Conservation (phyloP, 768 basidiomycete genomes). For the Mycena haematopus region DNA sequence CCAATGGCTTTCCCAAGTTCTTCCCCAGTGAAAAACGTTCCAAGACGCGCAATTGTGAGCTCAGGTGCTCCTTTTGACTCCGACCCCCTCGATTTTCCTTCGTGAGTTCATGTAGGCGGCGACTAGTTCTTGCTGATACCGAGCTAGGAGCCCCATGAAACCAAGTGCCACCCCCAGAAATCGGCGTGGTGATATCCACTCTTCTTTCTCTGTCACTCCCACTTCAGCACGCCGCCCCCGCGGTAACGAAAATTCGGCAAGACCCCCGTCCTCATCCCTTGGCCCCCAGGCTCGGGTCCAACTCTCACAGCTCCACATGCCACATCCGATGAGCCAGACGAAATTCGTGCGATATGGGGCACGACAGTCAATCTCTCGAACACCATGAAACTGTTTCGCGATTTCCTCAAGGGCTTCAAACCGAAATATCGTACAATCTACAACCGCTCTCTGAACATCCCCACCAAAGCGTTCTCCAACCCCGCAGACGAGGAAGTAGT, state of each 20-base stretch:
- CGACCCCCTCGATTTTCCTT: conserved; percentile 75
- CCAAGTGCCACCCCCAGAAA: conserved; percentile 70
- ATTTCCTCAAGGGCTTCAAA: conserved; percentile 92
- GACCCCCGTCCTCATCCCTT: conserved; percentile 27
- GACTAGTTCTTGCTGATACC: neutral
- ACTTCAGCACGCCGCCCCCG: conserved; percentile 49
- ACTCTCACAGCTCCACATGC: conserved; percentile 65
- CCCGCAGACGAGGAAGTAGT: conserved; percentile 73
- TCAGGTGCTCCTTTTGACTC: conserved; percentile 56
- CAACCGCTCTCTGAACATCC: conserved; percentile 67
- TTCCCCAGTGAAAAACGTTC: conserved; percentile 58
- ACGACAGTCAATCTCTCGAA: conserved; percentile 93
- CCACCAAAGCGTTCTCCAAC: conserved; percentile 55
- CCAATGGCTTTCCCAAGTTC: conserved; percentile 71
- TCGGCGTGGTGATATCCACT: conserved; percentile 90
- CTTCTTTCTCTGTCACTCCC: conserved; percentile 69
- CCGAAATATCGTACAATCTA: conserved; percentile 82
- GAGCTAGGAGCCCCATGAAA: conserved; percentile 55
- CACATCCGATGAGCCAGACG: conserved; percentile 77
- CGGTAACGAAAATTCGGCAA: conserved; percentile 12
- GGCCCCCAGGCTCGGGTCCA: conserved; percentile 34
- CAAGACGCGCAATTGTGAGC: conserved; percentile 41
- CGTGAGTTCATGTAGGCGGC: conserved; percentile 47
- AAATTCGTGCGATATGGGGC: conserved; percentile 95
- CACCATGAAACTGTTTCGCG: conserved; percentile 89